Evolutionary conservation across 768 basidiomycete genomes (phyloP).

Genomic region (Erythrobasidium yunnanense): DNA sequence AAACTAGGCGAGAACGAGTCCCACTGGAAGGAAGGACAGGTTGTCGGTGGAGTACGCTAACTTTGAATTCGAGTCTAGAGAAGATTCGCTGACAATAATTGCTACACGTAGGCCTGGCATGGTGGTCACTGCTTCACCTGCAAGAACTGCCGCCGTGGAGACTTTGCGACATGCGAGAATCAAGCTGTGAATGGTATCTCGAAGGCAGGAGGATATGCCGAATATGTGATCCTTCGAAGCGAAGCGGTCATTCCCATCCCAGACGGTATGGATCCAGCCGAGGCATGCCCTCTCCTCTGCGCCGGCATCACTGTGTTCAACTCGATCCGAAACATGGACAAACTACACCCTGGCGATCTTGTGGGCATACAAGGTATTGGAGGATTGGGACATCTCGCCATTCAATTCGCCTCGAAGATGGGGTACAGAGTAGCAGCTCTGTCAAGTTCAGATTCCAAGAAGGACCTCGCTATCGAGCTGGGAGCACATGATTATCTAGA

Average conservation of each 20-base stretch:
- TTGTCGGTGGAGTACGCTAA: constrained; percentile 29
- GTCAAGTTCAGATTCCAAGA: constrained; percentile 40
- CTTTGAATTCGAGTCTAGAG: neutral
- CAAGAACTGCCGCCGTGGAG: constrained; percentile 18
- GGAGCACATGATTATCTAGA: constrained; percentile 45
- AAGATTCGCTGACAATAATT: neutral
- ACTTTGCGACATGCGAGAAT: constrained; percentile 32
- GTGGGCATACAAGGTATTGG: constrained; percentile 45
- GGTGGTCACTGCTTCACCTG: constrained; percentile 21
- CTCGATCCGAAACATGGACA: constrained; percentile 39
- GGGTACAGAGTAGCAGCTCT: constrained; percentile 44
- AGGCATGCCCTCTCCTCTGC: constrained; percentile 38
- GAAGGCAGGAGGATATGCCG: constrained; percentile 28
- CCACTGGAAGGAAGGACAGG: constrained; percentile 36
- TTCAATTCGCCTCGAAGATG: constrained; percentile 41
- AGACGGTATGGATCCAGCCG: constrained; percentile 26
- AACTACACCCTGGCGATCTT: constrained; percentile 41
- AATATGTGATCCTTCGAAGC: constrained; percentile 38
- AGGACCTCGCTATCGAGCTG: constrained; percentile 41
- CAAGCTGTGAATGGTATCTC: constrained; percentile 36
- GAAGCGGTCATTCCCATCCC: constrained; percentile 31
- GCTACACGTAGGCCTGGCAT: constrained; percentile 17
- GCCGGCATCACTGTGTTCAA: constrained; percentile 45
- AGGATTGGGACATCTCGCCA: constrained; percentile 26
- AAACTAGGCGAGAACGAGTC: constrained; percentile 29